Evolutionary conservation across 805 yeast species (phyloP).

Genomic region (Monosporozyma unispora): DNA sequence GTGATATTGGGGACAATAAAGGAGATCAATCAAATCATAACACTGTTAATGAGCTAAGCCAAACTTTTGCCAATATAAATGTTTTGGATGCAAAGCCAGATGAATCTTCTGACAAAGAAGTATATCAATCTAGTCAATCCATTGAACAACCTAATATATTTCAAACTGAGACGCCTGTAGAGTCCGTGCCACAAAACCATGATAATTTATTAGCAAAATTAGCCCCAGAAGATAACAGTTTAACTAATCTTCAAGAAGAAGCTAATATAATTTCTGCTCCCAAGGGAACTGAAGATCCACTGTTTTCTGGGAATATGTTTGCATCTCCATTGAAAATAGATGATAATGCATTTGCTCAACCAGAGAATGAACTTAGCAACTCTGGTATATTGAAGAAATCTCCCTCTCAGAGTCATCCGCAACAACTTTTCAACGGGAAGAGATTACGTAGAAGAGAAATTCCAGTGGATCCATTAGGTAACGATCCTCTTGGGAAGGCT

Average conservation of each 20-base stretch:
- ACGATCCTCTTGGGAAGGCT: constrained; percentile 29
- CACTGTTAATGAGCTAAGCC: constrained; percentile 10
- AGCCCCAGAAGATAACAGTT: constrained; percentile 29
- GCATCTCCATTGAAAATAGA: constrained; percentile 1
- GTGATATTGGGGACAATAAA: constrained; percentile 5
- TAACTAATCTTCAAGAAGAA: constrained; percentile 38
- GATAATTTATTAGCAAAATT: constrained; percentile 9
- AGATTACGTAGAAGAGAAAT: constrained; percentile 34
- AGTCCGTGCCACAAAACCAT: not conserved
- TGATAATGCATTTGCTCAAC: not conserved
- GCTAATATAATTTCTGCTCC: constrained; percentile 8
- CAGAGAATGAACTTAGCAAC: constrained; percentile 4
- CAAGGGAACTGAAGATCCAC: constrained; percentile 21
- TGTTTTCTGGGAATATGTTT: constrained; percentile 24
- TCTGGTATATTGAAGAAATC: constrained; percentile 6
- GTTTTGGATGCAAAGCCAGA: not conserved
- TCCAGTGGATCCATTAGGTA: not conserved
- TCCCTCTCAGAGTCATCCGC: constrained; percentile 25
- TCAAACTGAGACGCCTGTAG: not conserved
- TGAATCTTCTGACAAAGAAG: constrained; percentile 13
- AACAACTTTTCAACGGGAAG: constrained; percentile 40
- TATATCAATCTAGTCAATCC: constrained; percentile 5
- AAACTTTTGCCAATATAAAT: constrained; percentile 12
- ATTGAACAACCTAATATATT: not conserved
- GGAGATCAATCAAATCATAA: not conserved